Percentiles rank a stretch among this genome's conserved stretches.
phyloP scores from a whole-genome alignment of 83 land plant genomes.

The Picea mariana region DNA sequence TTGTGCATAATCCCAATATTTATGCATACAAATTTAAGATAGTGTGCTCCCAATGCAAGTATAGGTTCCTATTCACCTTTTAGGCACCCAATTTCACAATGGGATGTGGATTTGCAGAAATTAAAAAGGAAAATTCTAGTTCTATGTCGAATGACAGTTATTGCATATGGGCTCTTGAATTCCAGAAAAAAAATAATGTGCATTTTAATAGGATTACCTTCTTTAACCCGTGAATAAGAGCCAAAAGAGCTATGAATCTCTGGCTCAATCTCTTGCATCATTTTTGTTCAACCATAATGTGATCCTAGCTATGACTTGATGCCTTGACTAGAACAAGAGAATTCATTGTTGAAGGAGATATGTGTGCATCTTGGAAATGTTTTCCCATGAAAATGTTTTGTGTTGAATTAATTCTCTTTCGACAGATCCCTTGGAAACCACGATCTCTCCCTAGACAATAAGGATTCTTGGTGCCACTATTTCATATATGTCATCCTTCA shows the following conservation, averaged over 20 bases:
- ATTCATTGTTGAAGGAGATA: not conserved
- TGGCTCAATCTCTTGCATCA: slow-evolving; percentile 73
- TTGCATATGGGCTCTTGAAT: not conserved
- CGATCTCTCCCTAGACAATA: slow-evolving; percentile 16
- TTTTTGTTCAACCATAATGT: slow-evolving; percentile 69
- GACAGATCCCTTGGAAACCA: slow-evolving; percentile 14
- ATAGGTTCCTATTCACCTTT: no score
- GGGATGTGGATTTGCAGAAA: not conserved
- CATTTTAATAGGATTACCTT: slow-evolving; percentile 45
- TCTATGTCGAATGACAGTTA: not conserved
- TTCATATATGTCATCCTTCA: slow-evolving; percentile 5
- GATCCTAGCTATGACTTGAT: slow-evolving; percentile 39
- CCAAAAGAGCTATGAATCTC: slow-evolving; percentile 69
- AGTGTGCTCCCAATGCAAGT: not conserved
- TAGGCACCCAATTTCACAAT: no score
- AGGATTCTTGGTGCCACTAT: slow-evolving; percentile 12
- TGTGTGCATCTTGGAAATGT: not conserved
- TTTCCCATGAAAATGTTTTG: not conserved
- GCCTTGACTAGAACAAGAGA: not conserved
- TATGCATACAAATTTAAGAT: not conserved
- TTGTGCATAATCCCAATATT: no score
- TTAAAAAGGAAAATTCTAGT: not conserved
- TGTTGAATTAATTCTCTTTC: slow-evolving; percentile 1
- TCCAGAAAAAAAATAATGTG: not conserved
- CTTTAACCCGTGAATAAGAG: slow-evolving; percentile 70